phyloP scores from a whole-genome alignment of 371 early-diverging fungal genomes.

The Mortierella sp. region DNA sequence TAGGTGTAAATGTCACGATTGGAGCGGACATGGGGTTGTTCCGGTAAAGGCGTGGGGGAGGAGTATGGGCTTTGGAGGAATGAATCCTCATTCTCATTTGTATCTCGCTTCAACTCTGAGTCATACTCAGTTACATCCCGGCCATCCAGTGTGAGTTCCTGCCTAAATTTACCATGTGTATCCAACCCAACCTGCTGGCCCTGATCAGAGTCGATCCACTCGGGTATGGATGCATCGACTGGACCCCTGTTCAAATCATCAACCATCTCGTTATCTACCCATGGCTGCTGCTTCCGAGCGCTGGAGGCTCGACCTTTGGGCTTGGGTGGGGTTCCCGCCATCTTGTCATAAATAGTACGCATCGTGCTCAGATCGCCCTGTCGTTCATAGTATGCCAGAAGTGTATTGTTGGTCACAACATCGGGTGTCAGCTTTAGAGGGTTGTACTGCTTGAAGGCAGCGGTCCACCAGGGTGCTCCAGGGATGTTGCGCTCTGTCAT shows the following conservation, averaged over 20 bases:
- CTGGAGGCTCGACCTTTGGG: background rate
- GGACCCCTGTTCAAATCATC: no score
- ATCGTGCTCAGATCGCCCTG: constrained; percentile 38
- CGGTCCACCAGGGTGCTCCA: constrained; percentile 28
- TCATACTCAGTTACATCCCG: no score
- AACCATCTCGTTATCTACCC: background rate
- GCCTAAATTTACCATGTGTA: no score
- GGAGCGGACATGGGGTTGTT: constrained; percentile 11
- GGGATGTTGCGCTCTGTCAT: constrained; percentile 31
- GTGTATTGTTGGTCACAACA: constrained; percentile 60
- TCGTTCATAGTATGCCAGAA: constrained; percentile 59
- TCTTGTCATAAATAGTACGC: constrained; percentile 37
- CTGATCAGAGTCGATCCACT: no score
- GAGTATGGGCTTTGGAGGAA: no score
- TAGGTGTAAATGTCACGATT: constrained; percentile 49
- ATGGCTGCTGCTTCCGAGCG: background rate
- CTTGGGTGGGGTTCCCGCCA: constrained; percentile 18
- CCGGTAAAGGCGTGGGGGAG: no score
- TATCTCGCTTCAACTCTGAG: no score
- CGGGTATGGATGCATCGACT: no score
- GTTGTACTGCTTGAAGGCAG: constrained; percentile 35
- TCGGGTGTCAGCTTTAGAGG: constrained; percentile 57
- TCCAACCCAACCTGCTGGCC: no score
- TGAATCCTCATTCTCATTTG: no score
- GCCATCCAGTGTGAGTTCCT: no score